Conservation (phyloP, 2,329 filamentous ascomycete genomes). For the Xenosphaeropsis pyriputrescens region DNA sequence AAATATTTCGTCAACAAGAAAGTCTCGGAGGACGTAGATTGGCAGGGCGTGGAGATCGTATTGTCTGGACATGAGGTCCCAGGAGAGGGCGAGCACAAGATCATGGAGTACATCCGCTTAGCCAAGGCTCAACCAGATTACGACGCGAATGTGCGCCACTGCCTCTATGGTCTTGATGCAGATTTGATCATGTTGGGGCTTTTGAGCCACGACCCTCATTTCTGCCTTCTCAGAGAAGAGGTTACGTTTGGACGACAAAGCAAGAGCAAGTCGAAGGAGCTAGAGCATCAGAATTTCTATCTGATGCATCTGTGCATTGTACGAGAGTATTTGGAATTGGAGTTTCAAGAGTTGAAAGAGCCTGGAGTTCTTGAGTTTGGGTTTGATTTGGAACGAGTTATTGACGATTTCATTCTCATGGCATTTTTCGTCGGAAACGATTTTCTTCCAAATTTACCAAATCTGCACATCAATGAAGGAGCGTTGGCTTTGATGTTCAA, state of each 20-base stretch:
- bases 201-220: constrained; percentile 94
- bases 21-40: constrained; percentile 89
- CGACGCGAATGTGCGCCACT: constrained; percentile 86
- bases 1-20: constrained; percentile 99
- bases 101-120: constrained; percentile 99
- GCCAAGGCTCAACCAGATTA: constrained; percentile 92
- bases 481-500: constrained; percentile 95
- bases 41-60: constrained; percentile 93
- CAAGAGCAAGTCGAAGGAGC: constrained; percentile 82
- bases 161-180: constrained; percentile 91
- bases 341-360: constrained; percentile 84
- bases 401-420: constrained; percentile 99
- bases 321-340: constrained; percentile 88
- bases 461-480: constrained; percentile 96
- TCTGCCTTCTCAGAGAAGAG: constrained; percentile 91
- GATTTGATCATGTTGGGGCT: constrained; percentile 98
- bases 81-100: constrained; percentile 97
- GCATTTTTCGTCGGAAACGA: constrained; percentile 99
- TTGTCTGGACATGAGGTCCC: constrained; percentile 96
- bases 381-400: constrained; percentile 90
- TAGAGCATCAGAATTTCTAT: constrained; percentile 98
- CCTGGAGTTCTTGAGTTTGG: constrained; percentile 57
- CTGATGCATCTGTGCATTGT: constrained; percentile 96
- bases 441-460: constrained; percentile 92
- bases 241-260: constrained; percentile 88